These are phyloP conservation scores for Diaporthe eres DNA, from an alignment of 2,329 filamentous ascomycete genomes.

Conservation along the genomic window DNA sequence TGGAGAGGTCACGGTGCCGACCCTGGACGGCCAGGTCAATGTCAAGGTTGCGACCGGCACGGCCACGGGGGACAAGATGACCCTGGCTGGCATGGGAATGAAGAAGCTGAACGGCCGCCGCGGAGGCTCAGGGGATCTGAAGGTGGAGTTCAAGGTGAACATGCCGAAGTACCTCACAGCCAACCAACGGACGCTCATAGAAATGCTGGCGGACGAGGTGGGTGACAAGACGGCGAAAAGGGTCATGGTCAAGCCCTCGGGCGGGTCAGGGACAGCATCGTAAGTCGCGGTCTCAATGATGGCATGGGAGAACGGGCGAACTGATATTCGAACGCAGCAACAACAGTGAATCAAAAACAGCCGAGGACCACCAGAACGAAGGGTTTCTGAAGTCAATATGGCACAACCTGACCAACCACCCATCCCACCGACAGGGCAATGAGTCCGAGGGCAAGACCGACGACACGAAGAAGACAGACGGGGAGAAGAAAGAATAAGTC, in stretches of 20 bases:
- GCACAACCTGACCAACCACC: constrained; percentile 90
- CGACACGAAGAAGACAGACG: constrained; percentile 14
- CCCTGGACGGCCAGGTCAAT: constrained; percentile 89
- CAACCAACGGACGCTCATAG: constrained; percentile 92
- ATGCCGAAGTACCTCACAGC: constrained; percentile 96
- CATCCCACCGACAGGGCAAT: constrained; percentile 62
- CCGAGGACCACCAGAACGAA: constrained; percentile 78
- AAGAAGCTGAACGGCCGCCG: constrained; percentile 81
- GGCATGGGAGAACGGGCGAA: constrained; percentile 28
- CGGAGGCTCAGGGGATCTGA: constrained; percentile 82
- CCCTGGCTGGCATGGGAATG: constrained; percentile 93
- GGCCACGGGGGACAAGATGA: constrained; percentile 92
- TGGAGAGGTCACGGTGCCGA: constrained; percentile 90
- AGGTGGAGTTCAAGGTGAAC: constrained; percentile 92
- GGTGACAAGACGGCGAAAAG: constrained; percentile 91
- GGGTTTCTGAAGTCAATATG: constrained; percentile 94
- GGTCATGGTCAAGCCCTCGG: constrained; percentile 72
- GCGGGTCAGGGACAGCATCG: constrained; percentile 47
- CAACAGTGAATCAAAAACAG: constrained; percentile 34
- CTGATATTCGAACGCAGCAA: constrained; percentile 13
- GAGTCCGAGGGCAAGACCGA: constrained; percentile 46
- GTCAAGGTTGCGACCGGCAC: constrained; percentile 94
- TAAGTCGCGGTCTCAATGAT: constrained; percentile 54
- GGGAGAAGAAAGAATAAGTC: constrained; percentile 41
- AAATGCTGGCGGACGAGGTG: constrained; percentile 98